phyloP scores from a whole-genome alignment of 768 basidiomycete genomes.

The Leccinum broughii region DNA sequence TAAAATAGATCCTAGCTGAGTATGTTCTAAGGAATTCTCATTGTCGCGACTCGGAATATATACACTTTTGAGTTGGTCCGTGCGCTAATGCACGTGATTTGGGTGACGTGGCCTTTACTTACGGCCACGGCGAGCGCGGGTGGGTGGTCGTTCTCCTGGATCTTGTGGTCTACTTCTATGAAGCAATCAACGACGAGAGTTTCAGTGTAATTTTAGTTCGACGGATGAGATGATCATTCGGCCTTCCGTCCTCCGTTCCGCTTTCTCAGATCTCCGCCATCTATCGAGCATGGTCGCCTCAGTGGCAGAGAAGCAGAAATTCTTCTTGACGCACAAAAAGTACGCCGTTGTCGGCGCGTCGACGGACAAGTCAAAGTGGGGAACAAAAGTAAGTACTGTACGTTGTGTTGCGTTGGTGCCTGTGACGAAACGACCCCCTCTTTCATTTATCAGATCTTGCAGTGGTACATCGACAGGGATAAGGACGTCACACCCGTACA shows the following conservation, averaged over 20 bases:
- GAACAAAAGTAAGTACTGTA: slow-evolving; percentile 56
- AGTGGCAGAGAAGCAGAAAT: slow-evolving; percentile 43
- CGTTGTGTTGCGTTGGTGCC: not conserved
- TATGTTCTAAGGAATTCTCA: slow-evolving; percentile 59
- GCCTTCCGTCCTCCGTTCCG: slow-evolving; percentile 6
- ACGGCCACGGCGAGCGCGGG: not conserved
- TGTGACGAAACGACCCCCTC: not conserved
- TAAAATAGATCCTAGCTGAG: slow-evolving; percentile 81
- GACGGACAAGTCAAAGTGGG: slow-evolving; percentile 75
- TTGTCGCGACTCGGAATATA: slow-evolving; percentile 30
- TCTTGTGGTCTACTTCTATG: not conserved
- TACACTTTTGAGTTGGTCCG: slow-evolving; percentile 37
- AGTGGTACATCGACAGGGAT: slow-evolving; percentile 69
- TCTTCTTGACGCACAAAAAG: slow-evolving; percentile 59
- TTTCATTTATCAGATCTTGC: slow-evolving; percentile 50
- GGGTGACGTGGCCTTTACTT: not conserved
- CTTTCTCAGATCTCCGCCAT: slow-evolving; percentile 5
- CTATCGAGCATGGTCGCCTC: slow-evolving; percentile 28
- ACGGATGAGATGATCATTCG: slow-evolving; percentile 4
- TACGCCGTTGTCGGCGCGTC: slow-evolving; percentile 86
- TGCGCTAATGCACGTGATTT: slow-evolving; percentile 30
- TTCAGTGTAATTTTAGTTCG: not conserved
- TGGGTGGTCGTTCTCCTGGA: not conserved
- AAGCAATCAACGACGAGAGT: not conserved
- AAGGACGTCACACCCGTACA: slow-evolving; percentile 72